Conservation (phyloP, 2,329 filamentous ascomycete species). For the Phialophora verrucosa region DNA sequence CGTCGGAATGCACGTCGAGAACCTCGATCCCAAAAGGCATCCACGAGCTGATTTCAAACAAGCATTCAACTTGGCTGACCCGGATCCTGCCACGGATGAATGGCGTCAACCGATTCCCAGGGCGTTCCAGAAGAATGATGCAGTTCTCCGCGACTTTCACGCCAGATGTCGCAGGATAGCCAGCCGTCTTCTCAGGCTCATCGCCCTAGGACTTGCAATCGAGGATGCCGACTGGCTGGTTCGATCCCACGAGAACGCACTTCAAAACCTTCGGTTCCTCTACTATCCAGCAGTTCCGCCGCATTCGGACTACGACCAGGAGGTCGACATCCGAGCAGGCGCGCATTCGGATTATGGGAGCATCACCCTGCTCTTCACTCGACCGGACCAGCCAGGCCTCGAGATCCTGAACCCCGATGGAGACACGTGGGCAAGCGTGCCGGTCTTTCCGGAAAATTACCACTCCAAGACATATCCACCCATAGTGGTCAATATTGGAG, state of each 20-base stretch:
- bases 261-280: slow-evolving; percentile 21
- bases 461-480: slow-evolving; percentile 61
- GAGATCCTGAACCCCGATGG: slow-evolving; percentile 73
- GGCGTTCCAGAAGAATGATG: slow-evolving; percentile 64
- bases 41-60: slow-evolving; percentile 87
- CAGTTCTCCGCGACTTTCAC: slow-evolving; percentile 66
- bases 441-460: slow-evolving; percentile 64
- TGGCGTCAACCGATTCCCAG: slow-evolving; percentile 74
- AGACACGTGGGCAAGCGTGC: slow-evolving; percentile 67
- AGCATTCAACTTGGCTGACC: slow-evolving; percentile 91
- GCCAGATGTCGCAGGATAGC: slow-evolving; percentile 74
- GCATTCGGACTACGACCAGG: slow-evolving; percentile 24
- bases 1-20: slow-evolving; percentile 86
- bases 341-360: slow-evolving; percentile 50
- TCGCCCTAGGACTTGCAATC: slow-evolving; percentile 76
- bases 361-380: slow-evolving; percentile 77
- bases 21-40: slow-evolving; percentile 81
- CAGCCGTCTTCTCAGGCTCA: slow-evolving; percentile 73
- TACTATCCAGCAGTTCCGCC: slow-evolving; percentile 22
- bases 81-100: slow-evolving; percentile 61
- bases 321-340: slow-evolving; percentile 37
- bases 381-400: slow-evolving; percentile 81
- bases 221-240: slow-evolving; percentile 44
- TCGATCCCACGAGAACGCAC: slow-evolving; percentile 16
- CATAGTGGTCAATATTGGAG: slow-evolving; percentile 71